Percentiles rank a stretch among this genome's conserved stretches.
Evolutionary conservation across 257 asterid genomes (phyloP).

Genomic region (Ehretia macrophylla): DNA sequence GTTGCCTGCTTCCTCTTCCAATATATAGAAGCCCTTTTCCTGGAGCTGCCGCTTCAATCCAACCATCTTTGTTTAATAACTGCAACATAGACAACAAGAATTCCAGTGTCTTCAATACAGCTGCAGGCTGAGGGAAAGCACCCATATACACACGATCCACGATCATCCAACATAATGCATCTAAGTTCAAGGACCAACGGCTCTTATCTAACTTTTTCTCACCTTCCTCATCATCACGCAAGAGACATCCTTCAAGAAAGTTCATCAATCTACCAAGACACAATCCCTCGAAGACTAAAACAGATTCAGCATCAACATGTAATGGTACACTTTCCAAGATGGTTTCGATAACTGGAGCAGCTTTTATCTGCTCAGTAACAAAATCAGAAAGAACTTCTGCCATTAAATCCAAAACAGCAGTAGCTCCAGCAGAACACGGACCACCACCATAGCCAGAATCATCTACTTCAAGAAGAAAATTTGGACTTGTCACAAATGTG

Average conservation of each 20-base stretch:
- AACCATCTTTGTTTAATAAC: constrained; percentile 97
- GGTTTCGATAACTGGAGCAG: constrained; percentile 56
- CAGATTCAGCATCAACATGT: constrained; percentile 78
- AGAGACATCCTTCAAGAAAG: constrained; percentile 89
- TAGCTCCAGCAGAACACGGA: constrained; percentile 96
- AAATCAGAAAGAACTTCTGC: constrained; percentile 91
- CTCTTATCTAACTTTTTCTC: constrained; percentile 79
- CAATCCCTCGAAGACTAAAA: constrained; percentile 91
- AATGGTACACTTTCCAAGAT: constrained; percentile 82
- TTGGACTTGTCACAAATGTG: constrained; percentile 47
- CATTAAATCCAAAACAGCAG: constrained; percentile 84
- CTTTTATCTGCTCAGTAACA: constrained; percentile 81
- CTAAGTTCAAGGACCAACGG: constrained; percentile 87
- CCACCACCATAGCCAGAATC: constrained; percentile 99
- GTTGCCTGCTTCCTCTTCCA: constrained; percentile 94
- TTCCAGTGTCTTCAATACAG: constrained; percentile 82
- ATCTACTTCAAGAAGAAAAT: constrained; percentile 84
- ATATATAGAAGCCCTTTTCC: constrained; percentile 86
- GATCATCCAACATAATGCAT: constrained; percentile 80
- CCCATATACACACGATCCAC: constrained; percentile 97
- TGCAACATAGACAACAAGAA: constrained; percentile 93
- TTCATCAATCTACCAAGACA: constrained; percentile 92
- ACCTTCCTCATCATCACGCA: constrained; percentile 92
- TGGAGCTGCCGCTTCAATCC: constrained; percentile 81
- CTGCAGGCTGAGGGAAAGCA: constrained; percentile 88